Base-by-base conservation (phyloP, 768 basidiomycete species). In the Mycena rebaudengoi region DNA sequence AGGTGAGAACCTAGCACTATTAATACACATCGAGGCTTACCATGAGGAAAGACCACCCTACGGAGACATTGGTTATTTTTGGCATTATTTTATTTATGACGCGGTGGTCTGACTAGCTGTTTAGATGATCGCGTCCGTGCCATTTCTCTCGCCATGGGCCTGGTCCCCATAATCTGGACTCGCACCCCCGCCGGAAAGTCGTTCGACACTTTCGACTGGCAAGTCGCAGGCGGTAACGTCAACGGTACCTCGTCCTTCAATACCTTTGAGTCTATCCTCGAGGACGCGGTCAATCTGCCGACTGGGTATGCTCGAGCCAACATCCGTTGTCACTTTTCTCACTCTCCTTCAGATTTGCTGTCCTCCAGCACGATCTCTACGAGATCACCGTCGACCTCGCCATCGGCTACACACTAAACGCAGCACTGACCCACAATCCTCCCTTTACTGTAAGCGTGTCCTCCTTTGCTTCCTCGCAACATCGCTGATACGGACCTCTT, bases 141-240 rank as follows among this genome's bases (percentile, higher is more conserved):
- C 39, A 95, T 99, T 74, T 80, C 89, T 20, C 75, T 94, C 55
- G 94, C 95, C 29, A 97, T 99, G 96, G 95, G 95, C 44, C 78
- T 98, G 78, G 80, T 89, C 12, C 94, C 97, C 26, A 88, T 98
- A 71, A 91, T 97, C 74, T 98, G 96, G 96, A 93, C 94, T 6
- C 58, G 58, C 37, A 65, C 51, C 1, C 29, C 52, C 41, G 39
- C 29, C 11, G 64, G 64, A 1, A 10, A 35, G 26, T 55, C 64
- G 0, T 60, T 65, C 25, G 64, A 60, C 57, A 65, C 30, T 37
- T 29, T 65, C 86, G 95, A 98, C 72, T 98, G 96, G 96, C 84
- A 85, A 69, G 94, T 98, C 49, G 88, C 93, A 37, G 92, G 86
- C 65, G 94, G 94, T 12, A 54, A 75, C n/a, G 86, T 89, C 14